Percentiles rank a stretch among this genome's conserved stretches.
Evolutionary conservation across 1,284 basidiomycete genomes (phyloP).

Genomic region (Microbotryum silenes-acaulis): DNA sequence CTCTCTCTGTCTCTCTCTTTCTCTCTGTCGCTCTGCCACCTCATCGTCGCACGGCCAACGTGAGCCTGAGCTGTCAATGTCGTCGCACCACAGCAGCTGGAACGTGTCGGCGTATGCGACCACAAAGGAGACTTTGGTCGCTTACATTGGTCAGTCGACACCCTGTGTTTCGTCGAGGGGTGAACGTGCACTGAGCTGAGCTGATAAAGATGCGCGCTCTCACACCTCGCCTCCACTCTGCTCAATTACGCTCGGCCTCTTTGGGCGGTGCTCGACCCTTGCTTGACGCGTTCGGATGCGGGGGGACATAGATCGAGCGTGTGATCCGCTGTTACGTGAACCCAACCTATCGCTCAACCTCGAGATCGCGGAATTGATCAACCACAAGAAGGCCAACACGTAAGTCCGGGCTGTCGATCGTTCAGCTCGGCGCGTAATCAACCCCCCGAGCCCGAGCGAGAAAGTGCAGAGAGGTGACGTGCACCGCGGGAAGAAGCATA

Average conservation of each 20-base stretch:
- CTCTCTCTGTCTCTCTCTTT: no score
- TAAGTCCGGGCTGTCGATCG: conserved; percentile 45
- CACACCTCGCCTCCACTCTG: not conserved
- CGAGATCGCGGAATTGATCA: conserved; percentile 73
- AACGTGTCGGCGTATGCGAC: not conserved
- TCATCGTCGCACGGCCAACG: no score
- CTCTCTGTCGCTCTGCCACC: no score
- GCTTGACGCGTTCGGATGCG: not conserved
- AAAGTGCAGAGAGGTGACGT: not conserved
- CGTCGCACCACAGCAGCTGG: no score
- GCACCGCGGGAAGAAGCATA: not conserved
- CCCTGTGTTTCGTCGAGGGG: not conserved
- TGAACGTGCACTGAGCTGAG: not conserved
- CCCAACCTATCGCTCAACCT: conserved; percentile 89
- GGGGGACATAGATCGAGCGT: conserved; percentile 56
- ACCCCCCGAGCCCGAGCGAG: no score
- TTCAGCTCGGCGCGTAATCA: not conserved
- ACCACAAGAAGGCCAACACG: conserved; percentile 94
- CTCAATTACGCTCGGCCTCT: not conserved
- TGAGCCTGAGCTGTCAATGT: no score
- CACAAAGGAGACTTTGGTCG: conserved; percentile 13
- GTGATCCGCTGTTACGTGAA: conserved; percentile 75
- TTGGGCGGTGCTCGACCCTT: not conserved
- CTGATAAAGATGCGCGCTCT: not conserved
- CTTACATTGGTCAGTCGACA: conserved; percentile 20